phyloP scores from a whole-genome alignment of 306 rosid species.

The Clitoria ternatea region DNA sequence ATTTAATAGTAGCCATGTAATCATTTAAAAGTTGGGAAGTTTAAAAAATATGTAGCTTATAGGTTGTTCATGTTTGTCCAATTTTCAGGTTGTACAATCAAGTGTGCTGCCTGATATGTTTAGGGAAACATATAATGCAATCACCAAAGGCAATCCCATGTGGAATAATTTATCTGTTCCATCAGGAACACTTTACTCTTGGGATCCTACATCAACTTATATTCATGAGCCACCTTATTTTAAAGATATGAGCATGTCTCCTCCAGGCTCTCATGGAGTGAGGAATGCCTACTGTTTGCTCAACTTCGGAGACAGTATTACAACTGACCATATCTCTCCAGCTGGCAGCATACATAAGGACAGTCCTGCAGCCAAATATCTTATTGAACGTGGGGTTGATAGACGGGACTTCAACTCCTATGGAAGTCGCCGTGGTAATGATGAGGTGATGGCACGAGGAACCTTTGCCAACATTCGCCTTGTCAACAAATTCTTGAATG shows the following conservation, averaged over 20 bases:
- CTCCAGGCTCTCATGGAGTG: constrained; percentile 87
- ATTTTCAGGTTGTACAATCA: constrained; percentile 79
- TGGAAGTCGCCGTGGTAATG: constrained; percentile 97
- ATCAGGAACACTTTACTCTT: constrained; percentile 70
- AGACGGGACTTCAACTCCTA: constrained; percentile 95
- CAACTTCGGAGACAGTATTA: constrained; percentile 95
- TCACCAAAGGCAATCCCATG: constrained; percentile 88
- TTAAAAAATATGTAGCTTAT: constrained; percentile 1
- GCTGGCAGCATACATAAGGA: constrained; percentile 99
- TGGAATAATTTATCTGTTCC: constrained; percentile 92
- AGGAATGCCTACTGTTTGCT: constrained; percentile 83
- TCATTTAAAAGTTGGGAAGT: background rate
- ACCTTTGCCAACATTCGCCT: constrained; percentile 93
- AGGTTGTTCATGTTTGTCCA: constrained; percentile 22
- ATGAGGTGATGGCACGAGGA: constrained; percentile 90
- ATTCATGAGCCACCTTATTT: constrained; percentile 94
- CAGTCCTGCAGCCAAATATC: constrained; percentile 93
- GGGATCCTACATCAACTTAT: constrained; percentile 88
- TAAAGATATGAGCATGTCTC: constrained; percentile 88
- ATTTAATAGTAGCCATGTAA: background rate
- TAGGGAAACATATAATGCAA: constrained; percentile 82
- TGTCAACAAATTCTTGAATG: constrained; percentile 82
- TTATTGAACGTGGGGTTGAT: constrained; percentile 79
- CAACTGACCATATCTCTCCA: constrained; percentile 98
- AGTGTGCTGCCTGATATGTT: constrained; percentile 95